Evolutionary conservation across 345 rosid species (phyloP).

Genomic region (Hypericum perforatum): DNA sequence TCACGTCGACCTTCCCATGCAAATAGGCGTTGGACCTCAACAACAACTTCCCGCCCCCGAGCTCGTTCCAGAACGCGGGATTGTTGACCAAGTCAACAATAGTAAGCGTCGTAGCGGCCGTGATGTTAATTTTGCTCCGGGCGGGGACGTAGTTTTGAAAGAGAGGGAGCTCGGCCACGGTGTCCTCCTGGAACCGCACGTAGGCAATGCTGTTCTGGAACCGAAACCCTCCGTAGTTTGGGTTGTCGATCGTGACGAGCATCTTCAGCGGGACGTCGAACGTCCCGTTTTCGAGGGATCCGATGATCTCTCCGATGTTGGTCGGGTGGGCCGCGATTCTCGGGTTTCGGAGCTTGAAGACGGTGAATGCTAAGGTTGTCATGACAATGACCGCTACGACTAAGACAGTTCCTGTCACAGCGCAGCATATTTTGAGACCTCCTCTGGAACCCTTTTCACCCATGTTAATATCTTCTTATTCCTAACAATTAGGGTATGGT

Average conservation of each 20-base stretch:
- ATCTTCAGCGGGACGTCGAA: slow-evolving; percentile 16
- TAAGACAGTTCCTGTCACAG: slow-evolving; percentile 14
- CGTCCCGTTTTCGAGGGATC: background rate
- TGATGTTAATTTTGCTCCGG: slow-evolving; percentile 20
- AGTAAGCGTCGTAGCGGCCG: slow-evolving; percentile 18
- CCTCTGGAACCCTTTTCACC: background rate
- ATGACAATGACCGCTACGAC: slow-evolving; percentile 11
- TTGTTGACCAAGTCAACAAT: slow-evolving; percentile 16
- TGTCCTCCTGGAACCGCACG: slow-evolving; percentile 19
- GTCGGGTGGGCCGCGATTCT: slow-evolving; percentile 17
- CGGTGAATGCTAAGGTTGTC: slow-evolving; percentile 22
- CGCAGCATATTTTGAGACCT: slow-evolving; percentile 26
- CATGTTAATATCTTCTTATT: no score
- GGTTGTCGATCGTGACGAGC: slow-evolving; percentile 26
- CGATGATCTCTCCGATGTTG: slow-evolving; percentile 19
- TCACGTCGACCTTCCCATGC: slow-evolving; percentile 22
- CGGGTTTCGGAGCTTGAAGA: slow-evolving; percentile 40
- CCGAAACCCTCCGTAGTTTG: slow-evolving; percentile 36
- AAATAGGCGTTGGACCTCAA: slow-evolving; percentile 23
- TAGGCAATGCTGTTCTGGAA: slow-evolving; percentile 18
- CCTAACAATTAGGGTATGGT: no score
- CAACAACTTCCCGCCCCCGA: slow-evolving; percentile 25
- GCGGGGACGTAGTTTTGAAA: slow-evolving; percentile 15
- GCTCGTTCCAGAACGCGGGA: slow-evolving; percentile 20
- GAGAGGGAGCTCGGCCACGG: slow-evolving; percentile 19